Evolutionary conservation across 2,329 filamentous ascomycete species (phyloP).

Genomic region (Zasmidium cellare): DNA sequence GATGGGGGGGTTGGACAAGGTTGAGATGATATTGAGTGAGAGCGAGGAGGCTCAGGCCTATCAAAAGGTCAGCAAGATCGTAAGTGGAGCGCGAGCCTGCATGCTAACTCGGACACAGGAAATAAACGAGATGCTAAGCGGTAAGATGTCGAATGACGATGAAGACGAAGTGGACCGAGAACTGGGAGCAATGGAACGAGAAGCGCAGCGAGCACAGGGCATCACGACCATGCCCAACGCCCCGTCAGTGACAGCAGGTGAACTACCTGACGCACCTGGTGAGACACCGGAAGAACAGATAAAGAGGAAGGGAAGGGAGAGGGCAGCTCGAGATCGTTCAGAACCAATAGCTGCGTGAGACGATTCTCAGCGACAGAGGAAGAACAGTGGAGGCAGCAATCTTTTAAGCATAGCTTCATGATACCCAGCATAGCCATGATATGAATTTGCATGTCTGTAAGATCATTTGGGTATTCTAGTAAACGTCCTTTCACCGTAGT

Average conservation of each 20-base stretch:
- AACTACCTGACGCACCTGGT: conserved; percentile 35
- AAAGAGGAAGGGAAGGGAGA: conserved; percentile 29
- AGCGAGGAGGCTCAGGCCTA: conserved; percentile 88
- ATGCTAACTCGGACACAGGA: conserved; percentile 58
- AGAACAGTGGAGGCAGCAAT: conserved; percentile 5
- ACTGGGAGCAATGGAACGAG: conserved; percentile 74
- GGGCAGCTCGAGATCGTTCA: conserved; percentile 20
- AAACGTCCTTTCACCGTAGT: too few species aligned
- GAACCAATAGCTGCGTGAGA: conserved; percentile 29
- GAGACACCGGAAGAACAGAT: conserved; percentile 30
- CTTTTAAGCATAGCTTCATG: too few species aligned
- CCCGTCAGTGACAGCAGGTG: conserved; percentile 31
- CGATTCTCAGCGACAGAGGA: neutral
- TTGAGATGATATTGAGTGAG: conserved; percentile 94
- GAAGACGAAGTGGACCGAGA: conserved; percentile 98
- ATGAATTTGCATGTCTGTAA: neutral
- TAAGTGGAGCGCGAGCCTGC: neutral
- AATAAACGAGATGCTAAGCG: conserved; percentile 85
- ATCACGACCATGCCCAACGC: conserved; percentile 40
- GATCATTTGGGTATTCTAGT: too few species aligned
- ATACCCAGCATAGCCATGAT: conserved; percentile 6
- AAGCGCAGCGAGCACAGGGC: conserved; percentile 46
- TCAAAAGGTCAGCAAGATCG: conserved; percentile 64
- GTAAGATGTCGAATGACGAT: conserved; percentile 87
- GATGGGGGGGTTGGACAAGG: conserved; percentile 91